phyloP scores from a whole-genome alignment of 768 basidiomycete genomes.

The Podaxis rugospora region DNA sequence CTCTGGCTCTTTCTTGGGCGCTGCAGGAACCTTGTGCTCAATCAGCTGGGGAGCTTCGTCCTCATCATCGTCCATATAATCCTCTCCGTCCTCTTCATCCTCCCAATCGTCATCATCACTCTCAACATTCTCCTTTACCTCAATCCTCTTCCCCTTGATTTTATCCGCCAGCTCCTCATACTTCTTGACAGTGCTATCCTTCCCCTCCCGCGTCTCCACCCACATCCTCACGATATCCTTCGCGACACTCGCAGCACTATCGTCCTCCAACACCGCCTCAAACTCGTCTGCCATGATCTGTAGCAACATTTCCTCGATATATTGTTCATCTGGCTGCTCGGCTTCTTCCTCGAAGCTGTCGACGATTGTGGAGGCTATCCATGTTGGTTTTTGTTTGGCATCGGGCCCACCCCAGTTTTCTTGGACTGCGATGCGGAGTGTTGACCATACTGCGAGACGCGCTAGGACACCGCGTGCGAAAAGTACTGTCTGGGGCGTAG shows the following conservation, averaged over 20 bases:
- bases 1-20: slow-evolving; percentile 54
- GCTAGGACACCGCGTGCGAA: slow-evolving; percentile 88
- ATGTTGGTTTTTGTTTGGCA: slow-evolving; percentile 66
- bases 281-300: slow-evolving; percentile 90
- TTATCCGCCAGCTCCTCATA: slow-evolving; percentile 65
- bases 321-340: slow-evolving; percentile 54
- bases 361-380: slow-evolving; percentile 79
- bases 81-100: slow-evolving; percentile 37
- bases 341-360: slow-evolving; percentile 67
- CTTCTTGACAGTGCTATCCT: slow-evolving; percentile 44
- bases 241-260: slow-evolving; percentile 70
- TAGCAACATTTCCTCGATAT: slow-evolving; percentile 76
- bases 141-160: slow-evolving; percentile 51
- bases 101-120: slow-evolving; percentile 44
- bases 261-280: slow-evolving; percentile 80
- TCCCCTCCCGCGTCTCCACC: slow-evolving; percentile 44
- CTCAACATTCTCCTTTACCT: slow-evolving; percentile 40
- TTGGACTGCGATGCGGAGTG: slow-evolving; percentile 80
- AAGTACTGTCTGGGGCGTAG: slow-evolving; percentile 50
- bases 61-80: slow-evolving; percentile 16
- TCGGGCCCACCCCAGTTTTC: slow-evolving; percentile 85
- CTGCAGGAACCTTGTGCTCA: slow-evolving; percentile 23
- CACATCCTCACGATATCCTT: slow-evolving; percentile 69
- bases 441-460: slow-evolving; percentile 80
- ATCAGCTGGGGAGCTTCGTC: slow-evolving; percentile 48